phyloP scores from a whole-genome alignment of 2,329 filamentous ascomycete species.

The Monosporascus sp. region DNA sequence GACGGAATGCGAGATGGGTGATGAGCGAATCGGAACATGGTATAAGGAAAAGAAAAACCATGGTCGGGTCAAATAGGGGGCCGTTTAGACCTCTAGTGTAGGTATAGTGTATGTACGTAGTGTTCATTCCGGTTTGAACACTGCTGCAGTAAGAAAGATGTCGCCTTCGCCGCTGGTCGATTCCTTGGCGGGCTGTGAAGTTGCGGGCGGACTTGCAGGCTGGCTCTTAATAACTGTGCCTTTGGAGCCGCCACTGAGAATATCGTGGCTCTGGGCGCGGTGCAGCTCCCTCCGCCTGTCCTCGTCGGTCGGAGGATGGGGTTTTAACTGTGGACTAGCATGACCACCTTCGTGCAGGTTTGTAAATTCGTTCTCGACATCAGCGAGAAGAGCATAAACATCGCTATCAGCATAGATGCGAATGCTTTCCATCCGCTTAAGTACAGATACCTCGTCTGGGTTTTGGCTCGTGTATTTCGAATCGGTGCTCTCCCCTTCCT shows the following conservation, averaged over 20 bases:
- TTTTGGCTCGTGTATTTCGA: constrained; percentile 14
- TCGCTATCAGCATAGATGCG: constrained; percentile 63
- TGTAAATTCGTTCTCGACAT: constrained; percentile 58
- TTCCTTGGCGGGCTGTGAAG: constrained; percentile 30
- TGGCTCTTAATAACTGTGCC: constrained; percentile 17
- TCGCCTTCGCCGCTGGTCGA: constrained; percentile 23
- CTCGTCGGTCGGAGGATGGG: constrained; percentile 21
- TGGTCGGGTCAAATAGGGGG: no score
- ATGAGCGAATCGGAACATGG: no score
- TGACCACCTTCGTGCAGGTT: constrained; percentile 34
- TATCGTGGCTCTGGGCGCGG: constrained; percentile 46
- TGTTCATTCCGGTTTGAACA: constrained; percentile 36
- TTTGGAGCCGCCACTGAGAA: constrained; percentile 34
- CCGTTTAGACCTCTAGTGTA: no score
- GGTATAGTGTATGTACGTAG: no score
- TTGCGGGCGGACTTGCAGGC: constrained; percentile 26
- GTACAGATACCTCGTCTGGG: constrained; percentile 19
- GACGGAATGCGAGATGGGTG: no score
- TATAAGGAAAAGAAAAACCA: no score
- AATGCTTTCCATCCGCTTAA: constrained; percentile 52
- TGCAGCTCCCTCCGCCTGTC: constrained; percentile 36
- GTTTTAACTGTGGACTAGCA: constrained; percentile 12
- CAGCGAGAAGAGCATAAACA: constrained; percentile 59
- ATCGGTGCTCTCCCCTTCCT: constrained; percentile 36
- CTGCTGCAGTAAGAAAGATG: constrained; percentile 44